Conservation (phyloP, 129 eudicot genomes). For the Kitagawia praeruptora region DNA sequence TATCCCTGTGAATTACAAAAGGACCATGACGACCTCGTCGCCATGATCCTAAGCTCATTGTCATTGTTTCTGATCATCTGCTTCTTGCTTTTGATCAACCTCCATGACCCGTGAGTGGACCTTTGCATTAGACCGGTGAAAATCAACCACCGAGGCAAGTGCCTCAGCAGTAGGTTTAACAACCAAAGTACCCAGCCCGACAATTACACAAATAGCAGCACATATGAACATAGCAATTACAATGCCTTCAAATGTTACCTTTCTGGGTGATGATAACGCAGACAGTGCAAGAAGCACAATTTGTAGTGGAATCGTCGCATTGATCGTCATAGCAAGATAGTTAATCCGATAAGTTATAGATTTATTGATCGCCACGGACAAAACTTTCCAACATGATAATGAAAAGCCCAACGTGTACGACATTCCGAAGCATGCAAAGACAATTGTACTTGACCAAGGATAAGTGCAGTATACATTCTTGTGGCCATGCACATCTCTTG, state of each 20-base stretch:
- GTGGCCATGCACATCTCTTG: constrained; percentile 20
- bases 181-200: constrained; percentile 47
- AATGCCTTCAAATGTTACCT: constrained; percentile 7
- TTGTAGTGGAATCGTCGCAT: constrained; percentile 39
- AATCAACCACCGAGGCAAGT: constrained; percentile 25
- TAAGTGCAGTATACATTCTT: constrained; percentile 34
- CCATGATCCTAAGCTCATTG: constrained; percentile 10
- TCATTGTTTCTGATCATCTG: neutral
- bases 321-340: constrained; percentile 29
- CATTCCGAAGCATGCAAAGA: constrained; percentile 41
- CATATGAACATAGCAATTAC: constrained; percentile 23
- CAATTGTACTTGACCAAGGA: constrained; percentile 37
- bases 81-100: neutral
- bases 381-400: constrained; percentile 51
- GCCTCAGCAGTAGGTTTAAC: constrained; percentile 55
- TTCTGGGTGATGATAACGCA: constrained; percentile 35
- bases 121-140: constrained; percentile 13
- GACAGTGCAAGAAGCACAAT: constrained; percentile 24
- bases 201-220: constrained; percentile 30
- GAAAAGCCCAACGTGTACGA: constrained; percentile 35
- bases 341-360: constrained; percentile 31
- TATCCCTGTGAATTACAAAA: neutral
- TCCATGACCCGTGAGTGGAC: neutral
- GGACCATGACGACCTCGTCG: constrained; percentile 2
- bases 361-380: constrained; percentile 52